Conservation (phyloP, 1,284 basidiomycete species). For the Afroboletus lepidellus region DNA sequence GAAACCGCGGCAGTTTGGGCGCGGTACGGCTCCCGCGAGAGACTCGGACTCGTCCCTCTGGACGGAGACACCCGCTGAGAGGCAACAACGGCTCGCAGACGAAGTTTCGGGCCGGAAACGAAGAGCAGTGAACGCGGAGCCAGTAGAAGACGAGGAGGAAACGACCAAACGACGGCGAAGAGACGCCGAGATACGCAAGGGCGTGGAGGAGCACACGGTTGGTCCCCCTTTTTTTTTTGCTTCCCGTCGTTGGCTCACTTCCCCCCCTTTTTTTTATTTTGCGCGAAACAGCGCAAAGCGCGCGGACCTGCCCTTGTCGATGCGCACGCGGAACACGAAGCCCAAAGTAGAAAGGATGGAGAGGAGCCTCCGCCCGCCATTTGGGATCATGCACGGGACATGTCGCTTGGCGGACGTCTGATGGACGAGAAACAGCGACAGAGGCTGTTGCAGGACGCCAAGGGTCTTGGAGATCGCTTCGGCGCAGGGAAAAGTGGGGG, state of each 20-base stretch:
- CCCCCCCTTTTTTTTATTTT: neutral
- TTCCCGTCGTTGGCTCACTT: neutral
- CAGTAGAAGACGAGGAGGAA: slow-evolving; percentile 34
- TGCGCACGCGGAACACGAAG: slow-evolving; percentile 46
- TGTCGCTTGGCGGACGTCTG: slow-evolving; percentile 78
- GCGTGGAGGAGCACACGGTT: slow-evolving; percentile 82
- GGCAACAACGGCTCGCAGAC: slow-evolving; percentile 80
- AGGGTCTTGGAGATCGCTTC: slow-evolving; percentile 78
- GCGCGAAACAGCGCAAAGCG: slow-evolving; percentile 49
- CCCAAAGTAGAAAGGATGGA: slow-evolving; percentile 35
- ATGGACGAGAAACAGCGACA: slow-evolving; percentile 82
- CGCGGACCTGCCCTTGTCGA: slow-evolving; percentile 72
- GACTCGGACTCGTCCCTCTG: slow-evolving; percentile 66
- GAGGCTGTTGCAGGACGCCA: slow-evolving; percentile 77
- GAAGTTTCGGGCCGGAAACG: slow-evolving; percentile 84
- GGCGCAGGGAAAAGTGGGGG: slow-evolving; percentile 67
- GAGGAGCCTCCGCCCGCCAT: slow-evolving; percentile 61
- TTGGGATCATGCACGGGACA: slow-evolving; percentile 88
- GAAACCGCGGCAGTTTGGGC: slow-evolving; percentile 76
- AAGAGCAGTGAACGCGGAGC: slow-evolving; percentile 56
- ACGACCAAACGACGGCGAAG: slow-evolving; percentile 55
- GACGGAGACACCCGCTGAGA: slow-evolving; percentile 92
- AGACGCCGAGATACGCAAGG: slow-evolving; percentile 67
- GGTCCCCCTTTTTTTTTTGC: slow-evolving; percentile 27
- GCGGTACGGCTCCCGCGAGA: slow-evolving; percentile 48